Evolutionary conservation across 2,329 filamentous ascomycete genomes (phyloP).

Genomic region (Trichoderma sp.): DNA sequence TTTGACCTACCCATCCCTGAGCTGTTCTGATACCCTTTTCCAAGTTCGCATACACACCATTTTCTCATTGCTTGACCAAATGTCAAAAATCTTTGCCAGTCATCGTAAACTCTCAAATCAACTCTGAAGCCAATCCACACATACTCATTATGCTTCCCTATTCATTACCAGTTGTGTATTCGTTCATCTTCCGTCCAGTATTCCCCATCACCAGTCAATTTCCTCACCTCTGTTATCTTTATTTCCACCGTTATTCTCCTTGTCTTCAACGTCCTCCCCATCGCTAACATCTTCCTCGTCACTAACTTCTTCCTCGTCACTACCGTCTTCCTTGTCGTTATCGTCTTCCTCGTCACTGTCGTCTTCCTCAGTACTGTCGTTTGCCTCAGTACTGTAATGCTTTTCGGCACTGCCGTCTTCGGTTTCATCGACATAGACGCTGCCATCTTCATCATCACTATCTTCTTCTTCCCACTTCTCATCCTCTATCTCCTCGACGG

Average conservation of each 20-base stretch:
- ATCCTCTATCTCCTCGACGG: not conserved
- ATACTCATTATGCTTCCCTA: not conserved
- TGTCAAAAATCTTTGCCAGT: not conserved
- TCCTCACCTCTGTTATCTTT: too few relatives aligned
- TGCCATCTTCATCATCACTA: not conserved
- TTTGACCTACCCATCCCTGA: not conserved
- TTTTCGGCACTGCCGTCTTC: too few relatives aligned
- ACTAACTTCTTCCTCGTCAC: too few relatives aligned
- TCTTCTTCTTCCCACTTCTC: not conserved
- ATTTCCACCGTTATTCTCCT: too few relatives aligned
- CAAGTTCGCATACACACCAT: not conserved
- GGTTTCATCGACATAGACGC: not conserved
- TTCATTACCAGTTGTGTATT: not conserved
- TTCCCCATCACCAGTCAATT: not conserved
- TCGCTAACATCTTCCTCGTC: not conserved
- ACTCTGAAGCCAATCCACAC: not conserved
- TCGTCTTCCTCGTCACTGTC: too few relatives aligned
- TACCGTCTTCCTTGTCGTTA: not conserved
- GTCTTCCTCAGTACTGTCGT: not conserved
- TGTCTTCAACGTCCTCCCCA: too few relatives aligned
- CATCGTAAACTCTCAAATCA: not conserved
- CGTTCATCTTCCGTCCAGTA: not conserved
- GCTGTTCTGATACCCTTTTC: not conserved
- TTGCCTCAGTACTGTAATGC: too few relatives aligned
- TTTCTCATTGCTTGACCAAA: not conserved